These are phyloP conservation scores for Neonectria faginata DNA, from an alignment of 2,329 filamentous ascomycete species.

Conservation along the genomic window DNA sequence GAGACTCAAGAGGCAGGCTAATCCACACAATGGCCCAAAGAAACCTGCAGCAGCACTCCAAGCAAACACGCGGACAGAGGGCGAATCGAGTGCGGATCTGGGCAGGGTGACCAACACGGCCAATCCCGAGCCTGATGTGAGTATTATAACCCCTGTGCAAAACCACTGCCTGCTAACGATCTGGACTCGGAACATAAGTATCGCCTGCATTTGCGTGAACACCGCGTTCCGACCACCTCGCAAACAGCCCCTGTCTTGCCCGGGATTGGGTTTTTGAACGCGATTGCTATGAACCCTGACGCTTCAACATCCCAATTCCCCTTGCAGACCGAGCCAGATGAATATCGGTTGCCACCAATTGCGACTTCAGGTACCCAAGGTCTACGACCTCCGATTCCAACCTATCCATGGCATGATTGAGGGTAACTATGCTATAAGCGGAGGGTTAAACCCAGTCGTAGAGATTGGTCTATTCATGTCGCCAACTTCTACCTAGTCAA, in stretches of 20 bases:
- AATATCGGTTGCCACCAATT: not conserved
- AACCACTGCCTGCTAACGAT: not conserved
- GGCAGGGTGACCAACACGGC: not conserved
- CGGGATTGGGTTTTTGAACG: not conserved
- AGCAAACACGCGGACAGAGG: not conserved
- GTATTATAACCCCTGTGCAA: not conserved
- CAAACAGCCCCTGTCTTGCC: not conserved
- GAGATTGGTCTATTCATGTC: not conserved
- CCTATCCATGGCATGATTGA: not conserved
- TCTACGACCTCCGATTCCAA: not conserved
- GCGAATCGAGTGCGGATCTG: not conserved
- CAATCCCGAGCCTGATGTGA: not conserved
- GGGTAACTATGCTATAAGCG: not conserved
- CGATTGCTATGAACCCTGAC: not conserved
- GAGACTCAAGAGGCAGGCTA: not conserved
- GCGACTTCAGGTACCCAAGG: not conserved
- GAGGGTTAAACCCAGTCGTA: not conserved
- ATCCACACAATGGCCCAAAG: not conserved
- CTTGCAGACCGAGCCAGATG: not conserved
- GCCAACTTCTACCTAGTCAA: not conserved
- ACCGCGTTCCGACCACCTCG: not conserved
- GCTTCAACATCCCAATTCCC: not conserved
- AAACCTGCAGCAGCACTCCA: not conserved
- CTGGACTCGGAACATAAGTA: not conserved
- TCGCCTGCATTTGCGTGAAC: not conserved